A percentile compares a stretch with the other conserved stretches of the same genome.
Evolutionary conservation across 768 basidiomycete genomes (phyloP).

Genomic region (Lactarius hatsudake): DNA sequence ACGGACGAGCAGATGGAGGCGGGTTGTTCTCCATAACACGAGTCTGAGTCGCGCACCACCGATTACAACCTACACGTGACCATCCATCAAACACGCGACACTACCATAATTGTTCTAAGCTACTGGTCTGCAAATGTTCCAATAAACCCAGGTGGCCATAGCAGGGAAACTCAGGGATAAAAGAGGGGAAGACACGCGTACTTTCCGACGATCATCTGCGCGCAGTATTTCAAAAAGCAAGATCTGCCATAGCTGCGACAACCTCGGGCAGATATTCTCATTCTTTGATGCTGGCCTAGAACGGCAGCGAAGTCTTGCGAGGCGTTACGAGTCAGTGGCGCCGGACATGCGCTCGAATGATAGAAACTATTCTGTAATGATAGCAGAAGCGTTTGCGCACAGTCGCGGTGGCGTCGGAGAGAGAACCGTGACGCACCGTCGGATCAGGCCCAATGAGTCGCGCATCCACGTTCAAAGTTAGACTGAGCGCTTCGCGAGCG

Average conservation of each 20-base stretch:
- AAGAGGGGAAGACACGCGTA: no score
- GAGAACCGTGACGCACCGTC: constrained; percentile 51
- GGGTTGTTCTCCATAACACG: constrained; percentile 24
- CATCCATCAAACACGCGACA: not conserved
- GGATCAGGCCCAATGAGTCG: constrained; percentile 76
- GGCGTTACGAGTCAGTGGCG: constrained; percentile 45
- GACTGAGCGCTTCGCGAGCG: constrained; percentile 76
- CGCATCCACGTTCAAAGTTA: constrained; percentile 65
- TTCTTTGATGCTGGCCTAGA: constrained; percentile 57
- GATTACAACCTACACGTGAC: not conserved
- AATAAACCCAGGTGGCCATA: no score
- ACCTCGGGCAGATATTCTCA: not conserved
- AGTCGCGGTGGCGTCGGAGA: not conserved
- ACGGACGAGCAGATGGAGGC: constrained; percentile 5
- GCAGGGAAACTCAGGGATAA: no score
- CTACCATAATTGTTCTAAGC: no score
- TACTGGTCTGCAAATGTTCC: no score
- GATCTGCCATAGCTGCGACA: not conserved
- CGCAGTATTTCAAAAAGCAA: constrained; percentile 47
- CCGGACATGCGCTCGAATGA: constrained; percentile 89
- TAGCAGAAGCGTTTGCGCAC: not conserved
- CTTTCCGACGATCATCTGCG: constrained; percentile 82
- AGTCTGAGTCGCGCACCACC: not conserved
- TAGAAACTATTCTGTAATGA: constrained; percentile 63
- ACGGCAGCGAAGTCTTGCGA: constrained; percentile 73